phyloP scores from a whole-genome alignment of 2,329 filamentous ascomycete species.

The Tolypocladium endophyticum region DNA sequence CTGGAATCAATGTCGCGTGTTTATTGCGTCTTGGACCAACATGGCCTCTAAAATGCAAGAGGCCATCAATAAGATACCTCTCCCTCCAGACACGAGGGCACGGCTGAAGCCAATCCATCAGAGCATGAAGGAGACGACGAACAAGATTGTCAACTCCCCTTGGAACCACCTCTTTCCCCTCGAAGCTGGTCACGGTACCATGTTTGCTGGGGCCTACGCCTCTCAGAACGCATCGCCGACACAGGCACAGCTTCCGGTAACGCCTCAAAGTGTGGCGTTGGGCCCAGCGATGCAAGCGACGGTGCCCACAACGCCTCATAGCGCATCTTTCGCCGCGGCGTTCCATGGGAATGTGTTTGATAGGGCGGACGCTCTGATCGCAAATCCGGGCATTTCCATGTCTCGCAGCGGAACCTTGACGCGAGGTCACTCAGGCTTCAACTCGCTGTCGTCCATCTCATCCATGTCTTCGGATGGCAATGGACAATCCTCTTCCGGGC shows the following conservation, averaged over 20 bases:
- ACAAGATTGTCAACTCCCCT: constrained; percentile 53
- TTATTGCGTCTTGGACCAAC: constrained; percentile 60
- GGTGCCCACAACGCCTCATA: constrained; percentile 61
- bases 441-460: constrained; percentile 28
- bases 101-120: constrained; percentile 74
- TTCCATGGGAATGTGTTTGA: constrained; percentile 52
- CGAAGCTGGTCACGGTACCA: constrained; percentile 4
- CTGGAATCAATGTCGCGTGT: constrained; percentile 64
- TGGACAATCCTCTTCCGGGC: constrained; percentile 17
- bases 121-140: constrained; percentile 69
- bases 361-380: constrained; percentile 46
- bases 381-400: constrained; percentile 47
- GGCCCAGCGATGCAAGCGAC: constrained; percentile 87
- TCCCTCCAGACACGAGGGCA: constrained; percentile 58
- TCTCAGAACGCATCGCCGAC: constrained; percentile 17
- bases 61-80: constrained; percentile 36
- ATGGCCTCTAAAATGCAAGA: constrained; percentile 51
- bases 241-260: constrained; percentile 50
- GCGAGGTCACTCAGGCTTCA: constrained; percentile 28
- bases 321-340: constrained; percentile 41
- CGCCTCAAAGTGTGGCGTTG: constrained; percentile 78
- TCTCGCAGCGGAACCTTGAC: constrained; percentile 37
- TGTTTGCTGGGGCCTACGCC: constrained; percentile 10
- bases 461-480: constrained; percentile 30
- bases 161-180: constrained; percentile 36